Base-by-base conservation (phyloP, 2,329 filamentous ascomycete species). In the Ophiostoma himal-ulmi region DNA sequence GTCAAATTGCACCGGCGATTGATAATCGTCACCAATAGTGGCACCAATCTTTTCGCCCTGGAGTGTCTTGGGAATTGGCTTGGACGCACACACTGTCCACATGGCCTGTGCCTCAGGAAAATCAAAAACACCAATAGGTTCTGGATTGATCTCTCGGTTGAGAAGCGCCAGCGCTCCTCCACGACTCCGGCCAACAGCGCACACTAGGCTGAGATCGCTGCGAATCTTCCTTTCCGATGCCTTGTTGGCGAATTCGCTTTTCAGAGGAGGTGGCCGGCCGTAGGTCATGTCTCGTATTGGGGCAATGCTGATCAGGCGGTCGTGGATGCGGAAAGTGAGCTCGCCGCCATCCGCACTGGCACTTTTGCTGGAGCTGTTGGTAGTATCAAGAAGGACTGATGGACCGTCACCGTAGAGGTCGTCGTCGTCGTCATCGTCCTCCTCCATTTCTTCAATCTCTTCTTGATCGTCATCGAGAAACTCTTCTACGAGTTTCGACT, bases 71-170 rank as follows among this genome's bases (percentile, higher is more conserved):
- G 88, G 84, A n/a, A 87, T 80, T 17, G 89, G 84, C 76, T 88
- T 91, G 73, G 88, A 89, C 11, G 87, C 89, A 73, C 84, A 86
- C 76, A 96, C 86, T 64, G 93, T 91, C 94, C 94, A 98, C 71
- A 96, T 85, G 1, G 89, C 89, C 71, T 89, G 85, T 1, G 91
- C 91, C 74, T 90, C 88, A 1, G 91, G 87, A 67, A 95, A 89
- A 67, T 90, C 86, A 74, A 92, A 89, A 30, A 87, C 86, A 1
- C 89, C 89, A 22, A 91, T 85, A 34, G 91, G 85, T 70, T 85
- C 86, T 1, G 93, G 92, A 70, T 92, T 88, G 69, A 98, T 87
- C 72, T 92, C 88, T 73, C 89, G 87, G 76, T 92, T 93, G 70
- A 98, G 81, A 62, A 95, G 83, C 5, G 92, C 89, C 52, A 99